Base-by-base conservation (phyloP, 2,329 filamentous ascomycete genomes). In the Rugonectria rugulosa region DNA sequence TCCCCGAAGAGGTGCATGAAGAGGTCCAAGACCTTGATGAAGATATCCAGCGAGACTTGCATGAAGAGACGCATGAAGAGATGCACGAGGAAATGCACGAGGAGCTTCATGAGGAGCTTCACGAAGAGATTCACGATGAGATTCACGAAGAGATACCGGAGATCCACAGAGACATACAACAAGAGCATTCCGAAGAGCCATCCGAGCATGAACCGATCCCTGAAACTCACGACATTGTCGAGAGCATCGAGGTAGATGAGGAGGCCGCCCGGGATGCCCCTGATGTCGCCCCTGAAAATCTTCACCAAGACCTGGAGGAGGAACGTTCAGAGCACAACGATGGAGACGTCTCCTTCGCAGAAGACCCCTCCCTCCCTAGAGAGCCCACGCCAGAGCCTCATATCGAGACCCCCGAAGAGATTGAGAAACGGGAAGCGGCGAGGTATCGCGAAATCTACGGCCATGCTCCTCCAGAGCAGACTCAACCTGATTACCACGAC, bases 361-460 rank as follows among this genome's bases (percentile, higher is more conserved):
- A 60, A 19, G 60, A 60, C 3, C 37, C 48, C 8, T 59, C 61
- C 8, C n/a, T n/a, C n/a, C 26, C 29, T 17, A 17, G n/a, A 34
- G 37, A 45, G 9, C 46, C 60, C 2, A 58, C 62, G 29, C 24
- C 54, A 14, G 41, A 54, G 15, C 53, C 55, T 4, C 48, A 51
- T 29, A n/a, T 51, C 11, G 61, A 62, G 26, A 45, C 24, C 3
- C 50, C 40, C 5, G 43, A 72, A n/a, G 71, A 75, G 20, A 75
- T 73, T 9, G 73, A 73, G 2, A 68, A 68, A 10, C 71, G 72
- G 3, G 81, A 85, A 2, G 80, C 83, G 57, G 80, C 81, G 45
- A 76, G 81, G 2, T 69, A 82, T 26, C 75, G 81, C 5, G 83
- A 86, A 57, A 81, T 82, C 17, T 85, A 86, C 21, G 62, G 65